phyloP scores from a whole-genome alignment of 148 eudicot genomes.

The Persicaria maculosa region DNA sequence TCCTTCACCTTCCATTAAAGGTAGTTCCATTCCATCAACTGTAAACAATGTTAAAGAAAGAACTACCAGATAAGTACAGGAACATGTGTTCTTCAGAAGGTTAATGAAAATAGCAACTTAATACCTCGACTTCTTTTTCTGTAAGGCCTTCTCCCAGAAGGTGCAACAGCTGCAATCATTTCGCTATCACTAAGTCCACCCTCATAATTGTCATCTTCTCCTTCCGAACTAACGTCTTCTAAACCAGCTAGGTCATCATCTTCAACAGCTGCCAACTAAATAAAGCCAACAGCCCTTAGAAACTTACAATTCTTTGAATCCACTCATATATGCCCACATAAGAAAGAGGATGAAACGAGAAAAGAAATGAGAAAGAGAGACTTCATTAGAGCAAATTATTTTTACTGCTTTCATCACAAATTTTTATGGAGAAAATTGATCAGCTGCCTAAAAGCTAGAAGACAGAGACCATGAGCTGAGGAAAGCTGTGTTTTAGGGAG shows the following conservation, averaged over 20 bases:
- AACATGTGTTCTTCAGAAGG: background rate
- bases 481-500: too few relatives aligned
- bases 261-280: constrained; percentile 88
- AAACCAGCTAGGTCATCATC: constrained; percentile 96
- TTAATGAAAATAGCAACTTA: background rate
- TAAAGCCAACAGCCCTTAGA: constrained; percentile 1
- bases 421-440: too few relatives aligned
- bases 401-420: too few relatives aligned
- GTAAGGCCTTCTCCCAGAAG: constrained; percentile 54
- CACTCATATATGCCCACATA: too few relatives aligned
- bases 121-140: constrained; percentile 80
- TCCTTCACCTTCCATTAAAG: constrained; percentile 98
- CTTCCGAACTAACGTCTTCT: constrained; percentile 86
- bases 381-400: too few relatives aligned
- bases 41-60: constrained; percentile 20
- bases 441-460: too few relatives aligned
- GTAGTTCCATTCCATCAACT: constrained; percentile 64
- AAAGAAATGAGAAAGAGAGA: too few relatives aligned
- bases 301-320: too few relatives aligned
- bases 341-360: too few relatives aligned
- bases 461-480: too few relatives aligned
- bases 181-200: constrained; percentile 76
- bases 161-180: constrained; percentile 41
- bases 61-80: constrained; percentile 5
- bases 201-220: constrained; percentile 93